phyloP scores from a whole-genome alignment of 345 rosid species.

The Syzygium jambos region DNA sequence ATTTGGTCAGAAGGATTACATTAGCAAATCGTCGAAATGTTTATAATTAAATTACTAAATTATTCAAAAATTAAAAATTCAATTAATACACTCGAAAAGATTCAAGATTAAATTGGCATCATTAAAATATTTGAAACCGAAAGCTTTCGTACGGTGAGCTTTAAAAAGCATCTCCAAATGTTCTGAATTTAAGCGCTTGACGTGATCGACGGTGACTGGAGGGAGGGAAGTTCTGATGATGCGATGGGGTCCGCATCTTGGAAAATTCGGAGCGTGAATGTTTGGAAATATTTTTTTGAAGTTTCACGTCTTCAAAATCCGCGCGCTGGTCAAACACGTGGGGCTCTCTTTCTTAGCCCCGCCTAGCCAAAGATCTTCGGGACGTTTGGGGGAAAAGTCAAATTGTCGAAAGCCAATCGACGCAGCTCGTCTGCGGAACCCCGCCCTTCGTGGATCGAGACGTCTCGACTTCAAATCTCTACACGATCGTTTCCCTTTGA shows the following conservation, averaged over 20 bases:
- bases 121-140: too few species aligned
- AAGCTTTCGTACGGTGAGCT: too few species aligned
- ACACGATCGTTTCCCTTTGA: background rate
- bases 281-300: background rate
- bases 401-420: background rate
- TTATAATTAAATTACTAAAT: too few species aligned
- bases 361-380: background rate
- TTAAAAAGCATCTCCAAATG: background rate
- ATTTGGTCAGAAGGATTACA: too few species aligned
- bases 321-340: background rate
- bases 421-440: background rate
- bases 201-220: fast-evolving
- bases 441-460: background rate
- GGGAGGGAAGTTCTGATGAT: background rate
- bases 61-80: too few species aligned
- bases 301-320: background rate
- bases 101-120: too few species aligned
- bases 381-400: background rate
- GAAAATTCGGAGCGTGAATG: background rate
- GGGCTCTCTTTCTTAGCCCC: background rate
- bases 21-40: too few species aligned
- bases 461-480: background rate
- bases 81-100: too few species aligned
- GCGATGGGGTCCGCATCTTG: background rate
- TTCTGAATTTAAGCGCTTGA: background rate